A percentile compares a stretch with the other conserved stretches of the same genome.
Conservation (phyloP, 139 green algal genomes). For the Chlorella sp. region DNA sequence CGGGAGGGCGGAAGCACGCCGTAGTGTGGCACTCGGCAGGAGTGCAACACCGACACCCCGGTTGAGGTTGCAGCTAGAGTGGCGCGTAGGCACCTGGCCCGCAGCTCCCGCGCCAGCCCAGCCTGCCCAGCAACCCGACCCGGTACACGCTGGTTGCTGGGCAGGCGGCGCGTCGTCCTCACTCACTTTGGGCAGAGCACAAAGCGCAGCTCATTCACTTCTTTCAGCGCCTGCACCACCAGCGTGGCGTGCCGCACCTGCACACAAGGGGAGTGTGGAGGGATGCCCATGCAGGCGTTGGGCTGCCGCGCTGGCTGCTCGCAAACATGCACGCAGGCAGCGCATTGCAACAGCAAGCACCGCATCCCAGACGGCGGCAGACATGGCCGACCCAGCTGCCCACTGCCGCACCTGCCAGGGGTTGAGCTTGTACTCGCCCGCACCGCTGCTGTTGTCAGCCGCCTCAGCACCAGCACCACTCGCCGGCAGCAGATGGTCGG, state of each 20-base stretch:
- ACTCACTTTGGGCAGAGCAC: slow-evolving; percentile 77
- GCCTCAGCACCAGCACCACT: neutral
- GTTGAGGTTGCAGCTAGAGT: neutral
- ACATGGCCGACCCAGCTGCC: no score
- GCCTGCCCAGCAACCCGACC: neutral
- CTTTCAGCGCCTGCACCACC: slow-evolving; percentile 61
- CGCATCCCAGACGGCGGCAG: neutral
- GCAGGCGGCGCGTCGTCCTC: neutral
- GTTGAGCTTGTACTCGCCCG: slow-evolving; percentile 47
- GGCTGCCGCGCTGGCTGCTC: neutral
- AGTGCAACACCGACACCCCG: no score
- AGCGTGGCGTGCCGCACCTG: slow-evolving; percentile 76
- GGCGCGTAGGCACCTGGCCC: neutral
- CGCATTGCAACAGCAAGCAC: neutral
- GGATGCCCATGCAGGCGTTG: neutral
- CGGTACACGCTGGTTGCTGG: no score
- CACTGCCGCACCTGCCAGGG: slow-evolving; percentile 58
- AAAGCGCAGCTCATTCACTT: slow-evolving; percentile 85
- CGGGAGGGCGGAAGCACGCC: no score
- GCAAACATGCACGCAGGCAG: no score
- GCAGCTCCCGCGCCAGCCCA: no score
- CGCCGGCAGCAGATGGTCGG: slow-evolving; percentile 36
- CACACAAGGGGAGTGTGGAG: neutral
- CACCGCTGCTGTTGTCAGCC: neutral
- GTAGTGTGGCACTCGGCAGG: no score